Conservation (phyloP, 257 asterid genomes). For the Asclepias syriaca region DNA sequence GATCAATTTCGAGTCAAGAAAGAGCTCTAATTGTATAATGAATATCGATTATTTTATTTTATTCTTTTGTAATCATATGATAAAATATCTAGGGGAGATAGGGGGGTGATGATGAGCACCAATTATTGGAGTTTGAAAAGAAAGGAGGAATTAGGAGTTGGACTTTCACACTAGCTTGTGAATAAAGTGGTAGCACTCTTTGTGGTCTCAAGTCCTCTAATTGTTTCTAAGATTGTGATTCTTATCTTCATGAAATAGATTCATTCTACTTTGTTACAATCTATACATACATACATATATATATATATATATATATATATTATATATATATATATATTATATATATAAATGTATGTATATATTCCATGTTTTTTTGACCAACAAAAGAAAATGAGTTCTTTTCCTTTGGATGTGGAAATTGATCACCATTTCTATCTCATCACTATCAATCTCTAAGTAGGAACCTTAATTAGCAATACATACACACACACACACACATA, state of each 20-base stretch:
- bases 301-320: background rate
- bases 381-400: background rate
- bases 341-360: too few species aligned
- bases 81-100: too few species aligned
- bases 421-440: background rate
- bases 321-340: background rate
- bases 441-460: background rate
- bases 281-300: too few species aligned
- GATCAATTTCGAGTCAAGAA: too few species aligned
- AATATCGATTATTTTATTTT: too few species aligned
- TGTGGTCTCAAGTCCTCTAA: background rate
- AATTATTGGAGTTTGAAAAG: background rate
- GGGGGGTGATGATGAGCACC: background rate
- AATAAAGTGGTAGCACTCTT: background rate
- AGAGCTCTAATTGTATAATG: too few species aligned
- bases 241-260: constrained; percentile 9
- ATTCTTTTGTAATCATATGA: too few species aligned
- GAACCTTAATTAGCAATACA: background rate
- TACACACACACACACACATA: too few species aligned
- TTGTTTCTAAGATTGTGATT: background rate
- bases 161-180: background rate
- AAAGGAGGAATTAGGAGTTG: background rate
- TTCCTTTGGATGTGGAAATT: background rate
- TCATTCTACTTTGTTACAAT: background rate
- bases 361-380: background rate